Percentiles rank a stretch among this genome's conserved stretches.
These are phyloP conservation scores for Heterobasidion annosum DNA, from an alignment of 1,284 basidiomycete species.

Conservation along the genomic window DNA sequence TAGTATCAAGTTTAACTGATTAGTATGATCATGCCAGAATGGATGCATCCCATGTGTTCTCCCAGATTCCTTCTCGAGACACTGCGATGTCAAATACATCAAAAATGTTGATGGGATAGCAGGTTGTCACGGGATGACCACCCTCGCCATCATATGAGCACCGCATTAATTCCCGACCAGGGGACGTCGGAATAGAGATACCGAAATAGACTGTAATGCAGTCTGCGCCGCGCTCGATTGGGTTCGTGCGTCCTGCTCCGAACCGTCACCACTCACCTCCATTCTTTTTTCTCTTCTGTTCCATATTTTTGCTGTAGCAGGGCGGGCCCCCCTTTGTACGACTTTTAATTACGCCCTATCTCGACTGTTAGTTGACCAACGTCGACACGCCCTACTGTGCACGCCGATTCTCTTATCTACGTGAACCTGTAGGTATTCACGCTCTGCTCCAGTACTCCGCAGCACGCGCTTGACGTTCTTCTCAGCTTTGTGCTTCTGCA, in stretches of 20 bases:
- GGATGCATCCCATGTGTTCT: neutral
- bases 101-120: neutral
- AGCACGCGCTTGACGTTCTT: too few species aligned
- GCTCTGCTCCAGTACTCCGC: too few species aligned
- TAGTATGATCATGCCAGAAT: too few species aligned
- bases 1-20: too few species aligned
- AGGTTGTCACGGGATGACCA: neutral
- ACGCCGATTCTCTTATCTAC: neutral
- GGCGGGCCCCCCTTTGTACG: constrained; percentile 10
- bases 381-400: neutral
- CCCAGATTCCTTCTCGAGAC: neutral
- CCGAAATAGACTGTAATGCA: too few species aligned
- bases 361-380: constrained; percentile 6
- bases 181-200: too few species aligned
- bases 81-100: neutral
- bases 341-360: neutral
- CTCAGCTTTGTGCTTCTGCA: too few species aligned
- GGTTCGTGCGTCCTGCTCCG: neutral
- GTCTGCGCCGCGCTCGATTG: too few species aligned
- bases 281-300: neutral
- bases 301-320: neutral
- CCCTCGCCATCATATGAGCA: too few species aligned
- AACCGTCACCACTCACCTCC: neutral
- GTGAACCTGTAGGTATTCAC: neutral
- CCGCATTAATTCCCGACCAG: too few species aligned